A percentile compares a stretch with the other conserved stretches of the same genome.
phyloP scores from a whole-genome alignment of 164 flowering plant genomes.

The Malania oleifera region DNA sequence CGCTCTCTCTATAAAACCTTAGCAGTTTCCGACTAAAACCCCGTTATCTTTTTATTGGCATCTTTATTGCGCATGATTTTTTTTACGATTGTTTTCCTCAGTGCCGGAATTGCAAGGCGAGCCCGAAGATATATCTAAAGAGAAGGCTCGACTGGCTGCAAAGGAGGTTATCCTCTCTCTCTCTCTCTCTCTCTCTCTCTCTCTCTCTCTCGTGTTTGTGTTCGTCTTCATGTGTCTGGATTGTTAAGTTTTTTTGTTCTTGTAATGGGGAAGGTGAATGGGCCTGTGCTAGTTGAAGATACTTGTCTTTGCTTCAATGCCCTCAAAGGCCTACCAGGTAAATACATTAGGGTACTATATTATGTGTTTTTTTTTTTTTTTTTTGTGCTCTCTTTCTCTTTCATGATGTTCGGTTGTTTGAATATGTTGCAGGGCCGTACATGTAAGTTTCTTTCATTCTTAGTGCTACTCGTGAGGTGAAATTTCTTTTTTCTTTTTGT shows the following conservation, averaged over 20 bases:
- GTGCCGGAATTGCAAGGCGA: conserved; percentile 97
- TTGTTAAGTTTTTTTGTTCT: not conserved
- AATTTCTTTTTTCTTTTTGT: not conserved
- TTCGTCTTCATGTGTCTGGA: conserved; percentile 1
- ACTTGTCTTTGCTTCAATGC: conserved; percentile 97
- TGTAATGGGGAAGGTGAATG: conserved; percentile 51
- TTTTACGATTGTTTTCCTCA: conserved; percentile 16
- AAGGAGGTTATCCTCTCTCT: conserved; percentile 35
- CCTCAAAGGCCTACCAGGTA: conserved; percentile 88
- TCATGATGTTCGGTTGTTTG: not conserved
- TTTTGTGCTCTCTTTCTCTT: not conserved
- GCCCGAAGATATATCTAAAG: conserved; percentile 90
- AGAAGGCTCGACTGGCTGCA: conserved; percentile 91
- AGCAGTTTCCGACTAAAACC: not conserved
- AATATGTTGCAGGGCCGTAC: conserved; percentile 75
- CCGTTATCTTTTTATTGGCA: not conserved
- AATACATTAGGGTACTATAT: not conserved
- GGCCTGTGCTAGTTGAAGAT: conserved; percentile 94
- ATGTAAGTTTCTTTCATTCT: conserved; percentile 53
- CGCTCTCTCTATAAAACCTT: conserved; percentile 1
- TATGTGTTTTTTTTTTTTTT: not conserved
- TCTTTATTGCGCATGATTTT: not conserved
- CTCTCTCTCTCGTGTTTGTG: not conserved
- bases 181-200: not conserved
- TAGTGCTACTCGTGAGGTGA: conserved; percentile 10